Conservation (phyloP, 139 green algal genomes). For the Chlamydomonas sp. region DNA sequence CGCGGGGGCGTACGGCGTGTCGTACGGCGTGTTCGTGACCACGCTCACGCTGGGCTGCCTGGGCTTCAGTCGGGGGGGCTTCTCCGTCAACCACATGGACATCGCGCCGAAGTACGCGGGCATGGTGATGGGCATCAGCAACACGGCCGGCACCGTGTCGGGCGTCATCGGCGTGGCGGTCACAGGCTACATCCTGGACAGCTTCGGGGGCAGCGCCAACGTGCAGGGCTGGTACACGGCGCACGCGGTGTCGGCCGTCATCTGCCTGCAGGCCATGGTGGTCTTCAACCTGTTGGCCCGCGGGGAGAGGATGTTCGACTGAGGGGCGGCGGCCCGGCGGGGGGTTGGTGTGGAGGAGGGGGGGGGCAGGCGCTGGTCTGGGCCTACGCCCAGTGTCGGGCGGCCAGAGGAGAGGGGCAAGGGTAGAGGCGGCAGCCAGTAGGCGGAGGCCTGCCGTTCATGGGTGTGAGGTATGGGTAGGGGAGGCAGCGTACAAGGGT, state of each 20-base stretch:
- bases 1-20: conserved; percentile 17
- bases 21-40: conserved; percentile 52
- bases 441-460: too few species aligned
- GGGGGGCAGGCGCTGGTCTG: too few species aligned
- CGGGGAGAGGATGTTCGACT: conserved; percentile 71
- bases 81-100: conserved; percentile 98
- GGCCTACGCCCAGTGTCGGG: too few species aligned
- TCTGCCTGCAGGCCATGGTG: conserved; percentile 71
- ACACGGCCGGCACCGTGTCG: conserved; percentile 86
- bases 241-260: conserved; percentile 63
- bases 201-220: conserved; percentile 54
- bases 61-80: conserved; percentile 90
- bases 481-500: too few species aligned
- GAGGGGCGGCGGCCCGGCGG: background rate
- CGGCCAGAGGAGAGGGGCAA: too few species aligned
- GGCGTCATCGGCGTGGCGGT: conserved; percentile 93
- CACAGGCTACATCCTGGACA: conserved; percentile 90
- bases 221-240: conserved; percentile 80
- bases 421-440: too few species aligned
- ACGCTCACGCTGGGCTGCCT: conserved; percentile 66
- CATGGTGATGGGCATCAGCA: conserved; percentile 94
- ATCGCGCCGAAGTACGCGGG: conserved; percentile 95
- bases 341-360: too few species aligned
- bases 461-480: too few species aligned
- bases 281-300: conserved; percentile 83